phyloP scores from a whole-genome alignment of 2,329 filamentous ascomycete genomes.

The Pseudogymnoascus sp. region DNA sequence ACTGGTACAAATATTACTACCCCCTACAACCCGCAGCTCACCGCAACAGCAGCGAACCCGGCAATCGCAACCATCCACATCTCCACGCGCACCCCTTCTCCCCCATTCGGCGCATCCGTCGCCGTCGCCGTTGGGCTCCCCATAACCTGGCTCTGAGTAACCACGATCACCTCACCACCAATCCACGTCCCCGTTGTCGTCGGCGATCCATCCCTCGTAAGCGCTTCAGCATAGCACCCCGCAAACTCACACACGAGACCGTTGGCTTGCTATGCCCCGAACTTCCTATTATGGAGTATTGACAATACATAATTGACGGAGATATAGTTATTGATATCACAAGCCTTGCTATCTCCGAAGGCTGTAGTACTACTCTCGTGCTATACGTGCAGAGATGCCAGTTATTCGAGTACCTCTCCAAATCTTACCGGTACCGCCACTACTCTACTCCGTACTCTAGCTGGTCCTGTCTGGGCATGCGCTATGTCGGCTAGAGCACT shows the following conservation, averaged over 20 bases:
- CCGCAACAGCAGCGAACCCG: neutral
- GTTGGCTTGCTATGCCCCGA: neutral
- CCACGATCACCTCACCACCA: too few species aligned
- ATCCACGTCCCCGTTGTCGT: neutral
- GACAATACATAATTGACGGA: neutral
- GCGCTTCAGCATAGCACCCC: neutral
- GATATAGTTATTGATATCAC: neutral
- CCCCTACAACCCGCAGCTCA: too few species aligned
- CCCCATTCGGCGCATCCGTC: neutral
- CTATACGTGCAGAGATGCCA: neutral
- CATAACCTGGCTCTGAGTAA: neutral
- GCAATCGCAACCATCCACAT: neutral
- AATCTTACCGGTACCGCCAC: neutral
- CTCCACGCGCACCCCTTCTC: neutral
- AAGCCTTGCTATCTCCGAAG: neutral
- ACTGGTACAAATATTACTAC: too few species aligned
- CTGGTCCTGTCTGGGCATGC: neutral
- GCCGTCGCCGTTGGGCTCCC: neutral
- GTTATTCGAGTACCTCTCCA: neutral
- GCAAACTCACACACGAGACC: too few species aligned
- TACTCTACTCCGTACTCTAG: neutral
- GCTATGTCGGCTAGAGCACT: neutral
- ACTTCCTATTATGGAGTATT: neutral
- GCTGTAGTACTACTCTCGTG: neutral
- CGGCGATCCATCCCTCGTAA: neutral